A percentile compares a stretch with the other conserved stretches of the same genome.
Conservation (phyloP, 768 basidiomycete genomes). For the Podaxis rugospora region DNA sequence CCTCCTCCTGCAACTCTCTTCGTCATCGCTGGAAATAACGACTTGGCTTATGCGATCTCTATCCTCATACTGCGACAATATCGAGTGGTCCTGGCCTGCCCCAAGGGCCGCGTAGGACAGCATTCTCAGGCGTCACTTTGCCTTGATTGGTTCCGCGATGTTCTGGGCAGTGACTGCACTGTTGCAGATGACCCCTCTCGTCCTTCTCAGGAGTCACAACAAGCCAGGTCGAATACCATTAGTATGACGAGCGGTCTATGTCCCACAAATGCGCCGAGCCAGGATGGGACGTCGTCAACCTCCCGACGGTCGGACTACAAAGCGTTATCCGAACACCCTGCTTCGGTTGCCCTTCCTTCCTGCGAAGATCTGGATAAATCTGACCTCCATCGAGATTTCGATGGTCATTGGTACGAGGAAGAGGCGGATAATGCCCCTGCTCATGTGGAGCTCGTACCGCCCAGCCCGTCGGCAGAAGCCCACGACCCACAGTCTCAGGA, state of each 20-base stretch:
- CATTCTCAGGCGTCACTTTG: slow-evolving; percentile 43
- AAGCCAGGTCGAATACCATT: neutral
- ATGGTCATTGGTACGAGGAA: neutral
- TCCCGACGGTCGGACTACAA: neutral
- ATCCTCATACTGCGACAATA: slow-evolving; percentile 34
- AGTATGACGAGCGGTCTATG: neutral
- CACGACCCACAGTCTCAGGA: neutral
- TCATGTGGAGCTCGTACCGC: neutral
- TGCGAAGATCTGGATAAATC: neutral
- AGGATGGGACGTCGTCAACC: neutral
- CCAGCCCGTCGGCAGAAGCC: neutral
- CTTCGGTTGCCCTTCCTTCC: neutral
- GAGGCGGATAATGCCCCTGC: neutral
- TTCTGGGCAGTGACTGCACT: slow-evolving; percentile 21
- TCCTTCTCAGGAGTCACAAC: neutral
- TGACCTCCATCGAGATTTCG: neutral
- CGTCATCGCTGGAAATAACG: slow-evolving; percentile 42
- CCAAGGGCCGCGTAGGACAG: slow-evolving; percentile 31
- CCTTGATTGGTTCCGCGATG: slow-evolving; percentile 40
- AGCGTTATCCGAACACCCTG: neutral
- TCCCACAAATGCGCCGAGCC: neutral
- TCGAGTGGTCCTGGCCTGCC: slow-evolving; percentile 35
- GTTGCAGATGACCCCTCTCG: neutral
- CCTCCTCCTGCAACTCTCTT: slow-evolving; percentile 39
- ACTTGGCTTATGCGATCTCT: slow-evolving; percentile 40